Evolutionary conservation across 2,329 filamentous ascomycete species (phyloP), one percentile per base, ranked within the genome.

Genomic region (Fusarium duplospermum): DNA sequence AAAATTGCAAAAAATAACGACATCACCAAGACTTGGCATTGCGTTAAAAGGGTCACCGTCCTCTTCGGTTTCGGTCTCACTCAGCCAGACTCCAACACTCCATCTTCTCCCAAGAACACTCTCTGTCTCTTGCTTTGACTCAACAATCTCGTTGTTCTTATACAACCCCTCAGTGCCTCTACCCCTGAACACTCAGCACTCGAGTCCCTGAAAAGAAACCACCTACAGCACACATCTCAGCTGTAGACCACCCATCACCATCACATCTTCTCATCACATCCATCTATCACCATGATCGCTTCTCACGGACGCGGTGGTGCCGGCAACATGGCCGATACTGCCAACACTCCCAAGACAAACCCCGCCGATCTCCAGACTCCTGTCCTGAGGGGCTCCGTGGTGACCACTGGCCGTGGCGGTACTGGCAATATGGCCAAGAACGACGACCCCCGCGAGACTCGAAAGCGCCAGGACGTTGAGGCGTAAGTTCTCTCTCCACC

Each of bases 401-500:
- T 96, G 80, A 98, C 95, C 22, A 98, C 95, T 4, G 95, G 95
- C 66, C 93, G 95, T 61, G 95, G 95, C 65, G 95, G 95, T 70
- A 92, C 90, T 6, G 95, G 95, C 69, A 98, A 97, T 86, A 97
- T 98, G 93, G 91, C 93, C 57, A 86, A 84, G 76, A 92, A 92
- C 80, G 90, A 90, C 72, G 92, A 96, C 77, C 90, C 92, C 4
- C 84, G 87, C 47, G 90, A 94, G 80, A 94, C 95, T 38, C 92
- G 95, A 72, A 87, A 90, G 64, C 91, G 91, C 47, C 96, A 98
- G 83, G 95, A 98, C 78, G 94, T 98, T 70, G 90, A 92, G 69
- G 89, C 90, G 89, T 91, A 84, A 80, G 89, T 86, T 47, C 7
- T 76, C 78, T 11, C 74, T 74, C 57, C 61, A n/a, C 59, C 7